Evolutionary conservation across 768 basidiomycete genomes (phyloP).

Genomic region (Pleurotus citrinopileatus): DNA sequence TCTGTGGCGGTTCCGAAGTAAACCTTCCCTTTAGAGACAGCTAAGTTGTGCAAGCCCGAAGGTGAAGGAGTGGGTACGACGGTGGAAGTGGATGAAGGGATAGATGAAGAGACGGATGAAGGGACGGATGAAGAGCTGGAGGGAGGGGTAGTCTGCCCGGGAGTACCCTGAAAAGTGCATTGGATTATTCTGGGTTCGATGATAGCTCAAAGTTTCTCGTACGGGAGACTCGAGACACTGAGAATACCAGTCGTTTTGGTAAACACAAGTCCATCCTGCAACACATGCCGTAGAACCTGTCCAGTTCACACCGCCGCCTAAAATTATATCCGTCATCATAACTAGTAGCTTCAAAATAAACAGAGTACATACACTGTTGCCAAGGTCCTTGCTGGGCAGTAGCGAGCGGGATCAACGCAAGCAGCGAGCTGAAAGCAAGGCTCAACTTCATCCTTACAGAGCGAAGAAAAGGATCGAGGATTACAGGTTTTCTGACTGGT

Average conservation of each 20-base stretch:
- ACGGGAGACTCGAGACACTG: background rate
- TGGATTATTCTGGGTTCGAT: no score
- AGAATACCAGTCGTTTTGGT: conserved; percentile 27
- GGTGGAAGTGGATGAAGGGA: background rate
- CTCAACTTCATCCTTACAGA: conserved; percentile 17
- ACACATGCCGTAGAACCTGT: conserved; percentile 31
- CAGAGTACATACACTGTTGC: conserved; percentile 4
- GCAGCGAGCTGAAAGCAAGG: conserved; percentile 23
- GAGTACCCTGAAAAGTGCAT: no score
- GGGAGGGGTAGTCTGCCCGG: no score
- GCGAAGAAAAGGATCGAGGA: background rate
- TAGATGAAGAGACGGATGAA: background rate
- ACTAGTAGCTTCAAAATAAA: background rate
- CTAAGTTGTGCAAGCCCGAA: background rate
- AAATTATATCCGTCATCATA: background rate
- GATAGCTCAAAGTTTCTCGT: background rate
- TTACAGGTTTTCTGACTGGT: background rate
- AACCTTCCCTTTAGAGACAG: background rate
- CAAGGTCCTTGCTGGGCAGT: conserved; percentile 25
- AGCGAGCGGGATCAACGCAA: conserved; percentile 20
- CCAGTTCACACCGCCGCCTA: conserved; percentile 35
- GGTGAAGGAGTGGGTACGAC: background rate
- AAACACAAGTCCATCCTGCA: conserved; percentile 27
- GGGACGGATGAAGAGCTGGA: background rate
- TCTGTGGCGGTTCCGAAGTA: conserved; percentile 4